phyloP scores from a whole-genome alignment of 352 stramenopile genomes.

The Globisporangium yorkense region DNA sequence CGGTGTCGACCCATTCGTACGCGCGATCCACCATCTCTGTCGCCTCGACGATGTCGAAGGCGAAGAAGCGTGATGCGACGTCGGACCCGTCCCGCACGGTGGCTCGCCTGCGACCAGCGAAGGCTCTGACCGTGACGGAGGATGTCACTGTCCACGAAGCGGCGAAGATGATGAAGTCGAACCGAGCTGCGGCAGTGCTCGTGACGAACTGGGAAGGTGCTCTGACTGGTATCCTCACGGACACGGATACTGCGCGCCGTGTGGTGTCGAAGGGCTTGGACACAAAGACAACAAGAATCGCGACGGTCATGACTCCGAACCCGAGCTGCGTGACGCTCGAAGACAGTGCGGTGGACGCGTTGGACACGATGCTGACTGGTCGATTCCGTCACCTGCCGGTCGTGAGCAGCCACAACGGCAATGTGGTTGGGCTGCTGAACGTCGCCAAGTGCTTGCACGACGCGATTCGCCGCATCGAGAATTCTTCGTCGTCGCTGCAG shows the following conservation, averaged over 20 bases:
- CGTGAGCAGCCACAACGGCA: conserved; percentile 64
- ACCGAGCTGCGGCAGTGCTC: conserved; percentile 89
- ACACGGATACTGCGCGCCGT: conserved; percentile 82
- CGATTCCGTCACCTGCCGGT: conserved; percentile 98
- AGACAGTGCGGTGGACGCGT: conserved; percentile 74
- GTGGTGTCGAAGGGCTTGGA: conserved; percentile 77
- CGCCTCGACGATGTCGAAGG: conserved; percentile 68
- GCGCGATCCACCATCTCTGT: conserved; percentile 72
- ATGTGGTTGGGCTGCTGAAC: conserved; percentile 94
- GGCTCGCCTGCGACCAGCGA: conserved; percentile 69
- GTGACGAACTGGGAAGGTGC: conserved; percentile 84
- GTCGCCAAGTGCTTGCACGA: conserved; percentile 98
- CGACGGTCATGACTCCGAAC: conserved; percentile 81
- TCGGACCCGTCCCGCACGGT: conserved; percentile 65
- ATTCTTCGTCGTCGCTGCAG: conserved; percentile 69
- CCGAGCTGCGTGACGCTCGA: conserved; percentile 79
- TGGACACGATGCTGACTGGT: conserved; percentile 84
- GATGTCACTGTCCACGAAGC: conserved; percentile 84
- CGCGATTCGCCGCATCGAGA: conserved; percentile 96
- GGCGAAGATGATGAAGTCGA: conserved; percentile 87
- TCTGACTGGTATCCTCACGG: conserved; percentile 94
- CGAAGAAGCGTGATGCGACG: conserved; percentile 44
- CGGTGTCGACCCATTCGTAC: conserved; percentile 73
- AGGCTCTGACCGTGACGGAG: conserved; percentile 85
- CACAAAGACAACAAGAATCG: conserved; percentile 54